Evolutionary conservation across 495 filamentous ascomycete genomes (phyloP), one percentile per base, ranked within the genome.

Genomic region (Parmelia sp.): DNA sequence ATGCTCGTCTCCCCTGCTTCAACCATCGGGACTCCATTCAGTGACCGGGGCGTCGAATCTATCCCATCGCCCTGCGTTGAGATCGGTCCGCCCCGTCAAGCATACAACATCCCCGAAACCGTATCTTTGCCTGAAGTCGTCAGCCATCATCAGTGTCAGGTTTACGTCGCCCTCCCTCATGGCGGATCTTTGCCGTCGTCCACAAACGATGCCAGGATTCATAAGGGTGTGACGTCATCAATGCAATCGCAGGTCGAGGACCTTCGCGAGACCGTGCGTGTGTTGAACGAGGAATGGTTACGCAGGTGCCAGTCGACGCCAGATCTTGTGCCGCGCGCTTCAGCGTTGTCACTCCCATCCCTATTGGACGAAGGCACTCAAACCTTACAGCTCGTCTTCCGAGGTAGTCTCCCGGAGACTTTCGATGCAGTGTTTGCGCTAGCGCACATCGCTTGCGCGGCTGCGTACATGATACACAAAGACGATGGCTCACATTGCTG

Each of bases 391-490:
- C 31, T n/a, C 37, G 31, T 56, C 33, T 64, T 37, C 45, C 17
- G 25, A 8, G 44, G 35, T 2, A 42, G 42, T 3, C 44, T 60
- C 5, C 61, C 65, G 19, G 2, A 27, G 7, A 67, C 29, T 6
- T 64, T 67, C 19, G 45, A 49, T 3, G 55, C 63, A 17, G 36
- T 64, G 10, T 60, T 64, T 17, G 65, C 60, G 8, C 57, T 67
- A 31, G 47, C 63, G 35, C 60, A 62, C 23, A 31, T 64, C 29
- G 45, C 65, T 25, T 67, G 44, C 39, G 60, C 56, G 5, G 10
- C 47, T 21, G 21, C 44, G 21, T 67, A 64, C 29, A 23, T 47
- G 14, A 44, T 45, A 25, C 65, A 64, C 12, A 27, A 37, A 25
- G 36, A 47, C 7, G 61, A 64, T 17, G 9, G 19, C 2, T 62